Evolutionary conservation across 2,329 filamentous ascomycete genomes (phyloP).

Genomic region (Penicillium brevicompactum): DNA sequence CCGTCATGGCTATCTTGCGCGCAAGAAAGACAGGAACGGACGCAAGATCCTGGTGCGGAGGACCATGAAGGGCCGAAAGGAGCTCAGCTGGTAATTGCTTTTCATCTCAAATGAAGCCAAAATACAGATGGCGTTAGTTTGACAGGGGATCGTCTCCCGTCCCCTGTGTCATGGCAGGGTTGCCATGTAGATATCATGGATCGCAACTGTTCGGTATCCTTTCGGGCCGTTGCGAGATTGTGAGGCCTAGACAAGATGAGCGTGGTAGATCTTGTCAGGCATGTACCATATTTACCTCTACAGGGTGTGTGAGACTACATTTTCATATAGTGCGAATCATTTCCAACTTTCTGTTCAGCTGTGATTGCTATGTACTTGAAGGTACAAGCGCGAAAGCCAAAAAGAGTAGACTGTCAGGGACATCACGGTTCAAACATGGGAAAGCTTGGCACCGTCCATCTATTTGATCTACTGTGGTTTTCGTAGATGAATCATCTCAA

Average conservation of each 20-base stretch:
- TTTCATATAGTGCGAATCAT: conserved; percentile 6
- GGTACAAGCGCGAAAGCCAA: neutral
- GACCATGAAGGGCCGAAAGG: conserved; percentile 55
- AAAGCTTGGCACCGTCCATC: conserved; percentile 6
- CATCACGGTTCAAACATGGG: conserved; percentile 1
- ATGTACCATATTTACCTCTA: conserved; percentile 26
- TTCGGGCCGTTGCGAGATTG: neutral
- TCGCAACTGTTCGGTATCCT: neutral
- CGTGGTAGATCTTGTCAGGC: conserved; percentile 15
- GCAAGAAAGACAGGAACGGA: conserved; percentile 56
- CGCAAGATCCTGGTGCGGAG: conserved; percentile 57
- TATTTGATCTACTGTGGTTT: conserved; percentile 15
- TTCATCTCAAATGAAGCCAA: neutral
- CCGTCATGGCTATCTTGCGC: conserved; percentile 61
- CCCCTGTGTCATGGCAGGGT: neutral
- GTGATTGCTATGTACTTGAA: neutral
- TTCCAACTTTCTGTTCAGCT: conserved; percentile 6
- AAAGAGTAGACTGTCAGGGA: conserved; percentile 1
- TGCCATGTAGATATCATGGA: neutral
- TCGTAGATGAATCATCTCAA: conserved; percentile 8
- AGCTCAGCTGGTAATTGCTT: conserved; percentile 52
- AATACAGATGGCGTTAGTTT: neutral
- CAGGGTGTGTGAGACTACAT: conserved; percentile 19
- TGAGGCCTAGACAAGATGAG: conserved; percentile 3
- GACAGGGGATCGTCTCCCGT: neutral